phyloP scores from a whole-genome alignment of 73 alveolate genomes.

The Tetrahymena elliotti region DNA sequence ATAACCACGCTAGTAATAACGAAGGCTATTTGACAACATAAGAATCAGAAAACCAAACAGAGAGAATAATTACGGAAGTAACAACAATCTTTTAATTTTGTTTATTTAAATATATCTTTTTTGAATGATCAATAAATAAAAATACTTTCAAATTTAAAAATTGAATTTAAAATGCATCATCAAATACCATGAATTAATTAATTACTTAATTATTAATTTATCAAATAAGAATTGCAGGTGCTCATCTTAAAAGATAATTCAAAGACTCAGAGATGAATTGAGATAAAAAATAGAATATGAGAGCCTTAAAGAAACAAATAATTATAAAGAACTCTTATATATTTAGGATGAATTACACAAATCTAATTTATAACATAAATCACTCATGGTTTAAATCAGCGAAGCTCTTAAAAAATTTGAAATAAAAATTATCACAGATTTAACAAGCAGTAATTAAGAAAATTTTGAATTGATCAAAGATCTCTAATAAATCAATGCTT shows the following conservation, averaged over 20 bases:
- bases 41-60: background rate
- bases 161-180: background rate
- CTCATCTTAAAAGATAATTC: background rate
- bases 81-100: background rate
- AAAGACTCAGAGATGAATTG: background rate
- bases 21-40: background rate
- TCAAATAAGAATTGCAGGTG: background rate
- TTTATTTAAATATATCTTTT: background rate
- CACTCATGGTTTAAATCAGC: background rate
- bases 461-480: background rate
- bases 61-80: background rate
- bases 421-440: background rate
- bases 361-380: background rate
- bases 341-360: background rate
- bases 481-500: background rate
- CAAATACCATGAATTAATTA: background rate
- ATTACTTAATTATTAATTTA: background rate
- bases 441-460: background rate
- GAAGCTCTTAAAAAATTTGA: background rate
- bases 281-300: background rate
- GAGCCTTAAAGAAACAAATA: background rate
- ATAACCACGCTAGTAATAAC: background rate
- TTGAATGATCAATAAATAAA: background rate
- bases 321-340: background rate
- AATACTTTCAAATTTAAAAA: background rate